Evolutionary conservation across 2,329 filamentous ascomycete genomes (phyloP).

Genomic region (Fusarium domesticum): DNA sequence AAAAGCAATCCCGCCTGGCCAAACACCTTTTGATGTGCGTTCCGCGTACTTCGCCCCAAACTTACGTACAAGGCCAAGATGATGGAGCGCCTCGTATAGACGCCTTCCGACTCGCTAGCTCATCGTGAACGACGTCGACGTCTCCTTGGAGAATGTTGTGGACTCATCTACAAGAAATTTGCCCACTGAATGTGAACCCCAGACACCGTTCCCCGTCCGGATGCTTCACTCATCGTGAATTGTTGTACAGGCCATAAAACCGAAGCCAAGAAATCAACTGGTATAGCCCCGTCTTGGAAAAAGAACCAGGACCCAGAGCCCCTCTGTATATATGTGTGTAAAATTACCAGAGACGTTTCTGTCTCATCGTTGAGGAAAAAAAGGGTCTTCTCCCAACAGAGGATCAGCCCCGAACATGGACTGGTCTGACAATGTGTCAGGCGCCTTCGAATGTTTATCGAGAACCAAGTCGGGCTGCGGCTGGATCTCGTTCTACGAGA

Average conservation of each 20-base stretch:
- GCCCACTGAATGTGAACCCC: conserved; percentile 16
- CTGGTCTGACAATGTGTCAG: not conserved
- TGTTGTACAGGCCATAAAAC: conserved; percentile 31
- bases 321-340: conserved; percentile 24
- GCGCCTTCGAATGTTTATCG: not conserved
- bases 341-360: conserved; percentile 8
- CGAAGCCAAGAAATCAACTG: conserved; percentile 20
- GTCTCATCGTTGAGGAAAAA: conserved; percentile 20
- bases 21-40: conserved; percentile 48
- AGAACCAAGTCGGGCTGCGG: conserved; percentile 6
- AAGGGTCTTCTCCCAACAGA: conserved; percentile 14
- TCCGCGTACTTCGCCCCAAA: conserved; percentile 35
- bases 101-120: not conserved
- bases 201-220: conserved; percentile 22
- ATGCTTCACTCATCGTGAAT: conserved; percentile 24
- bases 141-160: conserved; percentile 14
- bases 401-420: not conserved
- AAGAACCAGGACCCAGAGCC: conserved; percentile 12
- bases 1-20: conserved; percentile 30
- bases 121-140: conserved; percentile 4
- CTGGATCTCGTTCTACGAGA: conserved; percentile 45
- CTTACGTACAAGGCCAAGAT: conserved; percentile 39
- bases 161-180: conserved; percentile 7
- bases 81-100: conserved; percentile 10
- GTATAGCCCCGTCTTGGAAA: conserved; percentile 6